Conservation (phyloP, 140 eudicot species). For the Erigeron philadelphicus region DNA sequence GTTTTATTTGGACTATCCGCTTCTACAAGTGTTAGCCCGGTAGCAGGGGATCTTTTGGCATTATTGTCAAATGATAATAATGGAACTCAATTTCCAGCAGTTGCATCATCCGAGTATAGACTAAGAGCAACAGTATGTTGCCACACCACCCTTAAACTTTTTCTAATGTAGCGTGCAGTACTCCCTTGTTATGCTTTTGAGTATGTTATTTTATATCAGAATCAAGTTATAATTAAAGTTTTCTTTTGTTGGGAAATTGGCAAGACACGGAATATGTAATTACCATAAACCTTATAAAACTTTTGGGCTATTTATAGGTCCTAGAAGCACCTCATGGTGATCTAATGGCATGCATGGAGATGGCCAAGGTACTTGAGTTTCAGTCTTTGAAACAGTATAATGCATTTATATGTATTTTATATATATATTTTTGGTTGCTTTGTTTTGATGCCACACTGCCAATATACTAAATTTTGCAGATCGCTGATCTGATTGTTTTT, state of each 20-base stretch:
- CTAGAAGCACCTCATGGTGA: conserved; percentile 95
- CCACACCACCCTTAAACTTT: neutral
- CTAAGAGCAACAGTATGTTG: conserved; percentile 74
- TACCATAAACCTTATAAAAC: neutral
- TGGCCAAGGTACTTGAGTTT: conserved; percentile 79
- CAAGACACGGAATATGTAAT: neutral
- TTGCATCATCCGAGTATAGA: conserved; percentile 70
- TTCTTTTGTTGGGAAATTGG: too few species aligned
- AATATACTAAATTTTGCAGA: conserved; percentile 33
- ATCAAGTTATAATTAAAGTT: too few species aligned
- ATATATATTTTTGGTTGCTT: neutral
- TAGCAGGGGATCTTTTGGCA: conserved; percentile 48
- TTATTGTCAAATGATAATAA: conserved; percentile 47
- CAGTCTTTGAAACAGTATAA: neutral
- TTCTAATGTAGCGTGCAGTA: too few species aligned
- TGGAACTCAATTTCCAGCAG: conserved; percentile 40
- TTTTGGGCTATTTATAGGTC: conserved; percentile 37
- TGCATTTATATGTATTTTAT: neutral
- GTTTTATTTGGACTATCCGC: conserved; percentile 84
- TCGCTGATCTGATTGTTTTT: conserved; percentile 88
- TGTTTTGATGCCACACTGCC: neutral
- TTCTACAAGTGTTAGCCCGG: conserved; percentile 49
- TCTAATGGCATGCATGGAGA: conserved; percentile 82
- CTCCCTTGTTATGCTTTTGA: too few species aligned
- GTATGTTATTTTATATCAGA: too few species aligned